Evolutionary conservation across 2,329 filamentous ascomycete genomes (phyloP).

Genomic region (Aspergillus versicolor): DNA sequence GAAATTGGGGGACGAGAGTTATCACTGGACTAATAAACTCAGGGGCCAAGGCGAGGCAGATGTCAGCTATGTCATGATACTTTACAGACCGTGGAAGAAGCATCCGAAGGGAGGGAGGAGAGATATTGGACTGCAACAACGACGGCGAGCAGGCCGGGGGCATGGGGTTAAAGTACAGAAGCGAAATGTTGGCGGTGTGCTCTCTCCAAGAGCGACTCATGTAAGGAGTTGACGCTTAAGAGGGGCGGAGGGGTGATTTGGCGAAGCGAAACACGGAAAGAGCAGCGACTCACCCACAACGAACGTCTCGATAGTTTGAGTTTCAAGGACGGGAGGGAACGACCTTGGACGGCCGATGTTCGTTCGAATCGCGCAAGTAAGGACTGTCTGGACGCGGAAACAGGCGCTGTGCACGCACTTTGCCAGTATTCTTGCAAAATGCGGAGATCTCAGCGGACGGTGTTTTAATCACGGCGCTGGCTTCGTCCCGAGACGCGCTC

Average conservation of each 20-base stretch:
- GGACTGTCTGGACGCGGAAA: slow-evolving; percentile 20
- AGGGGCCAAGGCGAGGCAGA: slow-evolving; percentile 26
- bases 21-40: slow-evolving; percentile 32
- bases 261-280: slow-evolving; percentile 29
- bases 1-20: slow-evolving; percentile 17
- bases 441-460: slow-evolving; percentile 33
- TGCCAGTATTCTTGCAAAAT: slow-evolving; percentile 22
- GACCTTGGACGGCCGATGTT: slow-evolving; percentile 9
- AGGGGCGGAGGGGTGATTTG: slow-evolving; percentile 38
- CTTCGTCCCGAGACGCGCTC: slow-evolving; percentile 14
- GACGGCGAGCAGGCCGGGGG: slow-evolving; percentile 16
- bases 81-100: slow-evolving; percentile 6
- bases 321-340: slow-evolving; percentile 13
- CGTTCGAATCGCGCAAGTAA: slow-evolving; percentile 19
- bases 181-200: slow-evolving; percentile 32
- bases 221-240: slow-evolving; percentile 37
- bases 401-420: slow-evolving; percentile 13
- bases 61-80: slow-evolving; percentile 20
- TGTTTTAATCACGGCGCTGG: slow-evolving; percentile 25
- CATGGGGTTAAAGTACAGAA: slow-evolving; percentile 17
- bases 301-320: slow-evolving; percentile 36
- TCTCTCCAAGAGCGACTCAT: slow-evolving; percentile 24
- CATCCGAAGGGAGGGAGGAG: neutral
- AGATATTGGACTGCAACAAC: slow-evolving; percentile 12
- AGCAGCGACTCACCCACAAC: slow-evolving; percentile 36